Conservation (phyloP, 805 yeast genomes). For the Saccharomyces eubayanus region DNA sequence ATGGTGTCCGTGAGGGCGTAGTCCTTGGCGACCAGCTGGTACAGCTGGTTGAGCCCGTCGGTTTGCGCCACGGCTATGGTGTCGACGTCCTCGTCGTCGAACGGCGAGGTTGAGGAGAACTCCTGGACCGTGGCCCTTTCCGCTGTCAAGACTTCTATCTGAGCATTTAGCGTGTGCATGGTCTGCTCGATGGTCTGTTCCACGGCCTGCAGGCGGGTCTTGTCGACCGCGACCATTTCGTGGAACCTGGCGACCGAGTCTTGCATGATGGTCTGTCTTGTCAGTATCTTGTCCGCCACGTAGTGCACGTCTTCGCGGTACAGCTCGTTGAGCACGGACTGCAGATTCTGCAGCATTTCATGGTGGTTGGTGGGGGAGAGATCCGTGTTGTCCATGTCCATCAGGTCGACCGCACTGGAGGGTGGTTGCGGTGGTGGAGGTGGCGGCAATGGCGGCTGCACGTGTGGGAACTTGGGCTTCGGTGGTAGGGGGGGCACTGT, state of each 20-base stretch:
- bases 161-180: slow-evolving; percentile 21
- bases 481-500: slow-evolving; percentile 1
- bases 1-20: slow-evolving; percentile 65
- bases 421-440: slow-evolving; percentile 11
- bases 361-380: slow-evolving; percentile 7
- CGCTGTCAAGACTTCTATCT: slow-evolving; percentile 25
- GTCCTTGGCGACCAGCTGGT: slow-evolving; percentile 48
- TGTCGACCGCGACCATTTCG: slow-evolving; percentile 32
- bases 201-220: slow-evolving; percentile 20
- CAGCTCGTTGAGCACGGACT: slow-evolving; percentile 8
- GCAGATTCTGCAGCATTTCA: slow-evolving; percentile 10
- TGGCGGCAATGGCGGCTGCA: slow-evolving; percentile 4
- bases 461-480: neutral
- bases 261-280: slow-evolving; percentile 17
- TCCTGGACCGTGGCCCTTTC: slow-evolving; percentile 29
- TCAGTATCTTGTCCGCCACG: slow-evolving; percentile 4
- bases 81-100: slow-evolving; percentile 4
- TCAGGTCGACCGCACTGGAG: neutral
- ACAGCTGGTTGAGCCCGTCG: slow-evolving; percentile 45
- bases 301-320: slow-evolving; percentile 5
- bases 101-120: slow-evolving; percentile 2
- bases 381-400: neutral
- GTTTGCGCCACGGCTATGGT: slow-evolving; percentile 38
- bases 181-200: slow-evolving; percentile 25
- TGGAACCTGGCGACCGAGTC: slow-evolving; percentile 33